Percentiles rank a stretch among this genome's conserved stretches.
phyloP scores from a whole-genome alignment of 2,329 filamentous ascomycete genomes.

The Canariomyces notabilis region DNA sequence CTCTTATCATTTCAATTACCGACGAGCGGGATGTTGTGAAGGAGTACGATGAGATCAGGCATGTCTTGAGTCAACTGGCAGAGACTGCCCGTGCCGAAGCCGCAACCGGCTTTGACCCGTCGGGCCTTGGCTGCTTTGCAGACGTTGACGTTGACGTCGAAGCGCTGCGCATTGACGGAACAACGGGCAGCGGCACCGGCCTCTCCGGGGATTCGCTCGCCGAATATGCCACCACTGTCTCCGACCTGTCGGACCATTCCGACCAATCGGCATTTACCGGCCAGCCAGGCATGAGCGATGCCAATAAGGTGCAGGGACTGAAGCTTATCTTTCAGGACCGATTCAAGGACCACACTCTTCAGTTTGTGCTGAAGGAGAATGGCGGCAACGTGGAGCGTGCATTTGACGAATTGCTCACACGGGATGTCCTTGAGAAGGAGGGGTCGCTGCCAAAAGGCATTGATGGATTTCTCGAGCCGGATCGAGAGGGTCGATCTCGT shows the following conservation, averaged over 20 bases:
- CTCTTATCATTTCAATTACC: slow-evolving; percentile 69
- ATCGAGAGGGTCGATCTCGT: slow-evolving; percentile 34
- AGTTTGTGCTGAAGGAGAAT: slow-evolving; percentile 61
- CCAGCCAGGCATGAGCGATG: slow-evolving; percentile 36
- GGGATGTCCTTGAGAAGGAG: slow-evolving; percentile 68
- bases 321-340: slow-evolving; percentile 62
- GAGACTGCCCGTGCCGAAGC: slow-evolving; percentile 62
- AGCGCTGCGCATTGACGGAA: slow-evolving; percentile 15
- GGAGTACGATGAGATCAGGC: slow-evolving; percentile 49
- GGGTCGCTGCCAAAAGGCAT: slow-evolving; percentile 64
- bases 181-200: slow-evolving; percentile 16
- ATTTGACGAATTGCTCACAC: slow-evolving; percentile 75
- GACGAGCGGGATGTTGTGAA: slow-evolving; percentile 64
- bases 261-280: slow-evolving; percentile 27
- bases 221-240: slow-evolving; percentile 20
- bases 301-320: slow-evolving; percentile 60
- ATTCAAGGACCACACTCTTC: slow-evolving; percentile 61
- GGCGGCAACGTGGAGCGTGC: slow-evolving; percentile 62
- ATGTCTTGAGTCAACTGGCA: slow-evolving; percentile 62
- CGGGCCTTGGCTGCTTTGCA: slow-evolving; percentile 55
- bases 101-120: slow-evolving; percentile 71
- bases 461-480: slow-evolving; percentile 69
- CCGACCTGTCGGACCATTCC: slow-evolving; percentile 19
- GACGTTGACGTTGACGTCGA: slow-evolving; percentile 24
- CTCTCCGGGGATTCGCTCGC: slow-evolving; percentile 9